These are phyloP conservation scores for Lipomyces mesembrius DNA, from an alignment of 805 yeast species.

Conservation along the genomic window DNA sequence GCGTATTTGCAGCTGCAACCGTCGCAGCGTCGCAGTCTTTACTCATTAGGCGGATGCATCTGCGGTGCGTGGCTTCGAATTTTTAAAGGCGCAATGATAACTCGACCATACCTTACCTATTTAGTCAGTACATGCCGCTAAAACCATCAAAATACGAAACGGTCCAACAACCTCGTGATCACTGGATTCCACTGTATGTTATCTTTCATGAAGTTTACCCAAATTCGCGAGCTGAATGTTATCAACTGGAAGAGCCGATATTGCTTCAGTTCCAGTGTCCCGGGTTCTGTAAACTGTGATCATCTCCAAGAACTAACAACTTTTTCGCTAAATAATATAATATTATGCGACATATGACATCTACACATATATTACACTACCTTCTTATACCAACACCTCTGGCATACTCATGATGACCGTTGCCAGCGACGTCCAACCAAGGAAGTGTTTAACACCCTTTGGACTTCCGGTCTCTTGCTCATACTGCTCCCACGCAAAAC, in stretches of 20 bases:
- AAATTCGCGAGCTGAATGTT: no score
- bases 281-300: no score
- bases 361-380: neutral
- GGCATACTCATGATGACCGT: conserved; percentile 86
- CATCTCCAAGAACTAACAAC: neutral
- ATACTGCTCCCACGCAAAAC: conserved; percentile 91
- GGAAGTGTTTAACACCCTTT: conserved; percentile 82
- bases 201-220: no score
- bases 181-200: neutral
- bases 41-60: neutral
- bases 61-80: no score
- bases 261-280: no score
- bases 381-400: conserved; percentile 44
- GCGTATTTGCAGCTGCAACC: neutral
- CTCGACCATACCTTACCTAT: neutral
- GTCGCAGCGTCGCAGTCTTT: neutral
- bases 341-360: neutral
- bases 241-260: no score
- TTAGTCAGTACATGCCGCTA: neutral
- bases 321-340: neutral
- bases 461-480: conserved; percentile 75
- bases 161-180: neutral
- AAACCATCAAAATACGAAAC: no score
- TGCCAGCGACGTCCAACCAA: conserved; percentile 92
- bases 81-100: neutral